Base-by-base conservation (phyloP, 345 rosid genomes). In the Sisymbrium altissimum region DNA sequence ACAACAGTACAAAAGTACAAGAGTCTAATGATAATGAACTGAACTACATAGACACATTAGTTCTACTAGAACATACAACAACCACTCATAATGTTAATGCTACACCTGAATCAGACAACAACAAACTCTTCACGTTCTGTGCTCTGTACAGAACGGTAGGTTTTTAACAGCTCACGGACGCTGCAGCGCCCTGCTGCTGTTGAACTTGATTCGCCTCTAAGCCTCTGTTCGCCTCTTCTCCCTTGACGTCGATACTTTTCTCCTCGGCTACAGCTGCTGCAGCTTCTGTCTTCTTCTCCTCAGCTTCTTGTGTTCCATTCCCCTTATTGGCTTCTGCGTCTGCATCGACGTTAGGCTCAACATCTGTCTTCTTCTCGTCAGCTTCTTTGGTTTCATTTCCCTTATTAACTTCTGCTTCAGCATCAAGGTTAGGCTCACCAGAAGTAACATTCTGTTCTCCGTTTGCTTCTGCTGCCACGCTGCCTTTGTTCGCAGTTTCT, bases 121-220 rank as follows among this genome's bases (percentile, higher is more conserved):
- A 74, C 77, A 75, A 74, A 40, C 73, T 48, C 73, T 57, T 39
- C 44, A 66, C 52, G 72, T 46, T 55, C 57, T 64, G 57, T 41
- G 48, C 21, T 54, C 21, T 33, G 78, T 14, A 30, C 62, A 58
- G 73, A 74, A 67, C 67, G 68, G 19, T 21, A 59, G 45, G 67
- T 27, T 49, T 61, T 64, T 5, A 76, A 70, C 75, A 76, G 71
- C 80, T 70, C 60, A 76, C 80, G 0, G 80, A 63, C 1, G 80
- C 80, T 43, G 70, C 70, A 35, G 71, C 39, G 0, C 79, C 68
- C 15, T 75, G 75, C 13, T 62, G 74, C 64, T 60, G 70, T 21
- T 69, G 66, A 36, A 54, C 75, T 54, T 62, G 65, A 55, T 64
- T 76, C 66, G 59, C 66, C 53, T 76, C 75, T 39, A 71, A 4